Evolutionary conservation across 345 rosid genomes (phyloP), one percentile per base, ranked within the genome.

Genomic region (Bretschneidera sinensis): DNA sequence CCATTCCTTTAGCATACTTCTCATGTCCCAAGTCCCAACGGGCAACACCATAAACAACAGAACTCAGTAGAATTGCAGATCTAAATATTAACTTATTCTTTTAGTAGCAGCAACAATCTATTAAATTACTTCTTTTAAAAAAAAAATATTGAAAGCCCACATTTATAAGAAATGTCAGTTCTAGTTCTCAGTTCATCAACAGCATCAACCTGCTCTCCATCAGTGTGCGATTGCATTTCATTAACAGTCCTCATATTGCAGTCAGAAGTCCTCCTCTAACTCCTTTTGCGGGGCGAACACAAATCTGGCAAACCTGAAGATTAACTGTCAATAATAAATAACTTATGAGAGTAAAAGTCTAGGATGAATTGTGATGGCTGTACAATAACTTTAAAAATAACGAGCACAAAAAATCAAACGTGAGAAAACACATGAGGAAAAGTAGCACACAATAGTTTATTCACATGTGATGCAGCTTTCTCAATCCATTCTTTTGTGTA

Each of bases 401-500:
- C 17, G 55, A 69, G 49, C 50, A 49, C 51, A 57, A 54, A n/a
- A n/a, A 39, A 33, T 35, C 55, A 58, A 47, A 33, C 54, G 16
- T 43, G 55, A 64, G 55, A 48, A 33, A 85, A 54, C 83, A 92
- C 98, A 63, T 81, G 79, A 60, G 98, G 95, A 82, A 90, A 89
- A 52, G 92, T 80, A 60, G 83, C 77, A 59, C 61, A 72, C 56
- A 92, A 76, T 59, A 89, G 60, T 81, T 83, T 92, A 63, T 81
- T 77, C 74, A 92, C 85, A 68, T 78, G 83, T 28, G 64, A 67
- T 20, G 96, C 81, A 62, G 87, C 85, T 66, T 71, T 71, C 70
- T 79, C 77, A 60, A 89, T 76, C 98, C 98, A 92, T 39, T 79
- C 85, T 73, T 79, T 89, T 51, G 92, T 78, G 19, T 96, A 91